A percentile compares a stretch with the other conserved stretches of the same genome.
These are phyloP conservation scores for Cydonia oblonga DNA, from an alignment of 331 rosid genomes.

Conservation along the genomic window DNA sequence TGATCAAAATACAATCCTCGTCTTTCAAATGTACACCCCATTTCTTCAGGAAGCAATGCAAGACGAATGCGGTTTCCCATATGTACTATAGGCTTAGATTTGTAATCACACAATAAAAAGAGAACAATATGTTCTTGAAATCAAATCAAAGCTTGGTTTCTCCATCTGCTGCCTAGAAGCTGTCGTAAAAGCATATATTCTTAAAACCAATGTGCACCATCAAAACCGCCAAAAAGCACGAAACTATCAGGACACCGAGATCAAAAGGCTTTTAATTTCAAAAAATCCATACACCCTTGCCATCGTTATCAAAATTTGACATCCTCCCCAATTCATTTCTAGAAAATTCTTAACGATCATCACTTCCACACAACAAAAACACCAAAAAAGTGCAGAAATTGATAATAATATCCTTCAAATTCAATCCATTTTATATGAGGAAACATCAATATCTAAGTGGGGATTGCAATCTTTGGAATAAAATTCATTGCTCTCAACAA, in stretches of 20 bases:
- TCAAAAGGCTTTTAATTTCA: neutral
- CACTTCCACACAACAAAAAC: neutral
- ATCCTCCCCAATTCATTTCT: neutral
- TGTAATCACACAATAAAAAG: neutral
- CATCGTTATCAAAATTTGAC: neutral
- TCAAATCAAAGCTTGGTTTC: neutral
- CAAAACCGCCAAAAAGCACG: neutral
- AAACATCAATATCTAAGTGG: slow-evolving; percentile 26
- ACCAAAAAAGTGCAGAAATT: neutral
- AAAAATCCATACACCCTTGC: neutral
- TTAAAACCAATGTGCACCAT: neutral
- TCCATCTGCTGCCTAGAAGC: neutral
- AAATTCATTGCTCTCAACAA: slow-evolving; percentile 65
- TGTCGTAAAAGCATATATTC: neutral
- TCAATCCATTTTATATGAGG: neutral
- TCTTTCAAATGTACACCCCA: neutral
- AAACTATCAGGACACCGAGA: neutral
- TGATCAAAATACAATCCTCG: no score
- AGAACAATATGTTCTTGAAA: neutral
- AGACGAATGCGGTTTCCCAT: neutral
- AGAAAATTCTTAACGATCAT: neutral
- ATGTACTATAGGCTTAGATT: neutral
- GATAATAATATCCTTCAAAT: neutral
- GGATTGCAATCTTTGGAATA: slow-evolving; percentile 64
- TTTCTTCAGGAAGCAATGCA: neutral